Base-by-base conservation (phyloP, 345 rosid genomes). In the Eucalyptus cladocalyx region DNA sequence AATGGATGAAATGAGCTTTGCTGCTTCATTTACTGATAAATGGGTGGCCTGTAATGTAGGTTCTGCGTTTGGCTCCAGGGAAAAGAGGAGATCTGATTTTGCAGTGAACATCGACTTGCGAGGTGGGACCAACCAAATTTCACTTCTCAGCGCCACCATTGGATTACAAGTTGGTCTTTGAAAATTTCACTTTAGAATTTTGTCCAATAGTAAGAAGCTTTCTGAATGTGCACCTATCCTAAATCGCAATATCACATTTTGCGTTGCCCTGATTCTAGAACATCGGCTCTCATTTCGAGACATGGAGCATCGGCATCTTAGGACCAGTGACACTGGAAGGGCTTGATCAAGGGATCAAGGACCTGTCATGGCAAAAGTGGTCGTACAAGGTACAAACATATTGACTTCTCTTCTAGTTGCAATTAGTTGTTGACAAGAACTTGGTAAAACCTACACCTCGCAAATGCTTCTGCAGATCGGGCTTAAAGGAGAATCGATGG, bases 291-390 rank as follows among this genome's bases (percentile, higher is more conserved):
- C 99, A 94, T 88, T 97, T 92, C 11, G 99, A 97, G 96, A 91
- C 92, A 65, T 94, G 96, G 95, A 88, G 93, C 60, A 92, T 92
- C 13, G 99, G 99, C 56, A 91, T 97, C 88, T 92, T 89, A 69
- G 99, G 99, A 53, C 97, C 98, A 24, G 95, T 93, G 83, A 90
- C 93, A 37, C 87, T 97, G 26, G 89, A 89, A 18, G 98, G 99
- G 53, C 94, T 96, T 60, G 94, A 96, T 80, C 92, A 92, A 67
- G 98, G 99, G 87, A 91, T 86, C 45, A 91, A 90, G 90, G 98
- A 97, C 92, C 90, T 97, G 88, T 91, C 98, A 80, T 92, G 97
- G 96, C 93, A 96, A 89, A 95, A 94, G 88, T 97, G 99, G 99
- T 94, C 96, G n/a, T 94, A 95, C 92, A 93, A 94, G 98, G 99